phyloP scores from a whole-genome alignment of 345 rosid species.

The Salix purpurea region DNA sequence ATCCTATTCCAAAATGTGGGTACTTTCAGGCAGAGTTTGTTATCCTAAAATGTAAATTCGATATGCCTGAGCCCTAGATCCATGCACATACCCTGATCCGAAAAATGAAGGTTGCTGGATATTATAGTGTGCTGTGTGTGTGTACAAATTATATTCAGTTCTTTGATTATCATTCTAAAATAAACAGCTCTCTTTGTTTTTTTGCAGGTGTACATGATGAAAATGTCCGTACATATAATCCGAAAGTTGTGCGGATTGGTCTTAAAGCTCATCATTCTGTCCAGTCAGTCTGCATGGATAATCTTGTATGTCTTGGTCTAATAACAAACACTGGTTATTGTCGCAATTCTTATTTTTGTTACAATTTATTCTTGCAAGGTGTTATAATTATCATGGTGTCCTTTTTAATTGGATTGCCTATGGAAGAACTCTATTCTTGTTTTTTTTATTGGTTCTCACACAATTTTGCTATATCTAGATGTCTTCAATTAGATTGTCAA shows the following conservation, averaged over 20 bases:
- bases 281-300: constrained; percentile 71
- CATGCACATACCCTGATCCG: background rate
- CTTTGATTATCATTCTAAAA: background rate
- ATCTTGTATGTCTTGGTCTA: constrained; percentile 58
- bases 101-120: background rate
- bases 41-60: background rate
- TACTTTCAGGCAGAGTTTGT: background rate
- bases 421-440: background rate
- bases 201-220: constrained; percentile 77
- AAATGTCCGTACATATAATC: constrained; percentile 58
- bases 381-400: background rate
- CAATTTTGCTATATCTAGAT: background rate
- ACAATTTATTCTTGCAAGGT: background rate
- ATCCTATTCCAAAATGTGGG: background rate
- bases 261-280: constrained; percentile 91
- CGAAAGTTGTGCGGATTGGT: constrained; percentile 92
- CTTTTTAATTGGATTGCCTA: background rate
- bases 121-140: too few species aligned
- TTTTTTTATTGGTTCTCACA: background rate
- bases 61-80: background rate
- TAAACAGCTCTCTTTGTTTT: constrained; percentile 12
- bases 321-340: background rate
- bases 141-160: background rate
- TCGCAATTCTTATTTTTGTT: background rate
- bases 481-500: background rate